Base-by-base conservation (phyloP, 768 basidiomycete species). In the Trametes cubensis region DNA sequence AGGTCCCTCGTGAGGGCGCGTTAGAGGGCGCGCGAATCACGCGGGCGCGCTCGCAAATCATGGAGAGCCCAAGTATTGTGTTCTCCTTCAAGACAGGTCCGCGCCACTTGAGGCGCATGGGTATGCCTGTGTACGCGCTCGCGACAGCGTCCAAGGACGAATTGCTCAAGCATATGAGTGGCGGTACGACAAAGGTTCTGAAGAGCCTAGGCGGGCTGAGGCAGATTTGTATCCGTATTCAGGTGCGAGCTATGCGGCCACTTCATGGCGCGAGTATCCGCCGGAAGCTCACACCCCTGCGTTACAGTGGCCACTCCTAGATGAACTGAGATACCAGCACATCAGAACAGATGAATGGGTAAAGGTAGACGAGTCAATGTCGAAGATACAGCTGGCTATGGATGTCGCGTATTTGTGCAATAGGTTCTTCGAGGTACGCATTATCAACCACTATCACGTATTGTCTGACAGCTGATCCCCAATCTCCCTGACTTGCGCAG, bases 51-150 rank as follows among this genome's bases (percentile, higher is more conserved):
- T 44, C 57, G 1, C 7, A n/a, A 41, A 55, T 59, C 28, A 10
- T 51, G 21, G 40, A 41, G 21, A 57, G 62, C n/a, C 62, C 59
- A 25, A 28, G 47, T 38, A 49, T 63, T 46, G 41, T 50, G 28
- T 63, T 59, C 30, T 38, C 45, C 21, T 59, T 63, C 58, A 25
- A 49, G 39, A 38, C 48, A 4, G 57, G 52, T 4, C n/a, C 52
- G 13, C 44, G 46, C 20, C 20, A 57, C 38, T 10, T 63, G 20
- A 39, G 34, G 21, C 28, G 46, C 30, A 54, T 47, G 15, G 62
- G 62, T 2, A 42, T 63, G 40, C 62, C 62, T 20, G 53, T 63
- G 41, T 63, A 63, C 48, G 46, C 58, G 26, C 58, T 63, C 6
- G 46, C 48, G 47, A 59, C 34, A 38, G 57, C 57, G 30, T 38